A percentile compares a stretch with the other conserved stretches of the same genome.
Evolutionary conservation across 2,329 filamentous ascomycete genomes (phyloP).

Genomic region (Atkinsonella hypoxylon): DNA sequence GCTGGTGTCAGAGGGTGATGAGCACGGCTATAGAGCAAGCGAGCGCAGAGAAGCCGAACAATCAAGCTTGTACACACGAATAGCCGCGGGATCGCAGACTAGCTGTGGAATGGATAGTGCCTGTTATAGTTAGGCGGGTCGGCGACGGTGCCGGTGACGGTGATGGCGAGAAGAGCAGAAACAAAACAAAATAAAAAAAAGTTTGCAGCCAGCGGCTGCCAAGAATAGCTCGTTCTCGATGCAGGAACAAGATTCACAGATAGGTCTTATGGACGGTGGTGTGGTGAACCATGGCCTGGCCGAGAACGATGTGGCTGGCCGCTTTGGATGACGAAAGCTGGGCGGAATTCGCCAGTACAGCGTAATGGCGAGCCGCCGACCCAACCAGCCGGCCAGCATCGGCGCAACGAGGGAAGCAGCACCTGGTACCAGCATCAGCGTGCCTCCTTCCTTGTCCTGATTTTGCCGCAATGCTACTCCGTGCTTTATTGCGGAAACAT

Average conservation of each 20-base stretch:
- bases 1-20: background rate
- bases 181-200: background rate
- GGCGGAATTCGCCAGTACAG: too few species aligned
- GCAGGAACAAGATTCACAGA: background rate
- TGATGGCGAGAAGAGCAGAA: background rate
- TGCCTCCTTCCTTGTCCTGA: too few species aligned
- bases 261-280: background rate
- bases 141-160: too few species aligned
- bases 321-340: too few species aligned
- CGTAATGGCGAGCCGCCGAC: too few species aligned
- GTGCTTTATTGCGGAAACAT: too few species aligned
- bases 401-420: too few species aligned
- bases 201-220: background rate
- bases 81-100: background rate
- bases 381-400: too few species aligned
- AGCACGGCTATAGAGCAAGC: background rate
- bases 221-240: background rate
- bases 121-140: background rate
- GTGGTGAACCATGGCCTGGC: slow-evolving; percentile 2
- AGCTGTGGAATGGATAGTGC: background rate
- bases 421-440: too few species aligned
- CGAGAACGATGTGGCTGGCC: background rate
- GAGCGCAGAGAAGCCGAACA: background rate
- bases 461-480: too few species aligned
- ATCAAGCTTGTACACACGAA: background rate